phyloP scores from a whole-genome alignment of 1,284 basidiomycete genomes.

The Pseudozyma tsukubaensis region DNA sequence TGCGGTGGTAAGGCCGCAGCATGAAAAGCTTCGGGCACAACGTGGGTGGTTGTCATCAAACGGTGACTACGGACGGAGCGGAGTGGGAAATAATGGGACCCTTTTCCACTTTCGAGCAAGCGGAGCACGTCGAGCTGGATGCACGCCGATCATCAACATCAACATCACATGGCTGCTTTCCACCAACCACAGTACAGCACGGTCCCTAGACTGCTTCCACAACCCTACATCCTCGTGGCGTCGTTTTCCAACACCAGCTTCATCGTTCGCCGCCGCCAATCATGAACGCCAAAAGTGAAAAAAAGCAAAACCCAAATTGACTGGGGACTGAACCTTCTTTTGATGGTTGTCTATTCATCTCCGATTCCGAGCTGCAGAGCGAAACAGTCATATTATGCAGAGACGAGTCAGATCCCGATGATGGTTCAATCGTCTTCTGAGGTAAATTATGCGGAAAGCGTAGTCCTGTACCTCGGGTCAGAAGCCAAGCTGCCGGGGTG shows the following conservation, averaged over 20 bases:
- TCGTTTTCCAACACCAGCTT: not conserved
- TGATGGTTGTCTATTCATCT: constrained; percentile 1
- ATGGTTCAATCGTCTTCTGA: not conserved
- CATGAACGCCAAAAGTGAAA: not conserved
- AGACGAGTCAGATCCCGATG: not conserved
- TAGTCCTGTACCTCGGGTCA: not conserved
- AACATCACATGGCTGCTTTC: no score
- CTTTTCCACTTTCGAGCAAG: not conserved
- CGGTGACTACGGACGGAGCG: constrained; percentile 24
- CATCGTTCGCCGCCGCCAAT: not conserved
- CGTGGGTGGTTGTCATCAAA: constrained; percentile 24
- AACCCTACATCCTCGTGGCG: not conserved
- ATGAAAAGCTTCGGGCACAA: constrained; percentile 16
- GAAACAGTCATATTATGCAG: not conserved
- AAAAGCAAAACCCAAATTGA: not conserved
- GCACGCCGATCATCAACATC: constrained; percentile 8
- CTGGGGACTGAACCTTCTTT: not conserved
- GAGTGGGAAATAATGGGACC: constrained; percentile 13
- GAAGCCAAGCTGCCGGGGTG: no score
- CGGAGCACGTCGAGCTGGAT: not conserved
- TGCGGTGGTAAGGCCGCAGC: not conserved
- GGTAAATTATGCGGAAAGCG: not conserved
- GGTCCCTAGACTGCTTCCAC: no score
- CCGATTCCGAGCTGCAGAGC: constrained; percentile 10
- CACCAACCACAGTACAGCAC: no score